Conservation (phyloP, 176 grass and related monocot genomes). For the Urochloa ruziziensis region DNA sequence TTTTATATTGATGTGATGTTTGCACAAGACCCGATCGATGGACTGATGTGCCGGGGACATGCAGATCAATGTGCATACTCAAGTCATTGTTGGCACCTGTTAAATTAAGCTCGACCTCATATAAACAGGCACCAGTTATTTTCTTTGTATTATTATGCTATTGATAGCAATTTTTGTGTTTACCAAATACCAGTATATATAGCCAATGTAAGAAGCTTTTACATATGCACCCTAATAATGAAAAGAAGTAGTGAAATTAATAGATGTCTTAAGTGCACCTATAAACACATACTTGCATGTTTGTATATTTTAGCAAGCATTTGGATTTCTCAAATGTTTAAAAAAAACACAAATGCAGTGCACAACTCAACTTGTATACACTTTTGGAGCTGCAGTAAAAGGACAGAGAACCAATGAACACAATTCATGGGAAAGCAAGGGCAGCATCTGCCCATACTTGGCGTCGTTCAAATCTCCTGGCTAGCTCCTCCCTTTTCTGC, state of each 20-base stretch:
- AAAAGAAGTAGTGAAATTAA: background rate
- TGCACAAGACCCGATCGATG: constrained; percentile 15
- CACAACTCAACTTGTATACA: constrained; percentile 5
- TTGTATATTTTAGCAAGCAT: background rate
- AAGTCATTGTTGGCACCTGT: background rate
- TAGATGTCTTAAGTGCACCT: background rate
- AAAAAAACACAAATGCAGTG: background rate
- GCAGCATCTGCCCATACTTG: constrained; percentile 44
- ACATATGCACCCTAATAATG: background rate
- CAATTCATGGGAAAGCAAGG: background rate
- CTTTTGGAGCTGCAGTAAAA: background rate
- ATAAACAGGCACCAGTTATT: background rate
- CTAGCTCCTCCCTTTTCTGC: background rate
- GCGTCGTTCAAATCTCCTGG: constrained; percentile 13
- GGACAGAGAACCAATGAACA: constrained; percentile 1
- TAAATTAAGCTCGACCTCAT: background rate
- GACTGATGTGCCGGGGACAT: constrained; percentile 16
- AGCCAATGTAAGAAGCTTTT: background rate
- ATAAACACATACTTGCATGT: background rate
- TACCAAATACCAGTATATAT: background rate
- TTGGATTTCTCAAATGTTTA: background rate
- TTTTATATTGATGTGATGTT: constrained; percentile 47
- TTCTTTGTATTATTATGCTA: background rate
- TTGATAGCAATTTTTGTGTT: background rate
- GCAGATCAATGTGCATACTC: background rate